Conservation (phyloP, 148 eudicot genomes). For the Amaranthus palmeri region DNA sequence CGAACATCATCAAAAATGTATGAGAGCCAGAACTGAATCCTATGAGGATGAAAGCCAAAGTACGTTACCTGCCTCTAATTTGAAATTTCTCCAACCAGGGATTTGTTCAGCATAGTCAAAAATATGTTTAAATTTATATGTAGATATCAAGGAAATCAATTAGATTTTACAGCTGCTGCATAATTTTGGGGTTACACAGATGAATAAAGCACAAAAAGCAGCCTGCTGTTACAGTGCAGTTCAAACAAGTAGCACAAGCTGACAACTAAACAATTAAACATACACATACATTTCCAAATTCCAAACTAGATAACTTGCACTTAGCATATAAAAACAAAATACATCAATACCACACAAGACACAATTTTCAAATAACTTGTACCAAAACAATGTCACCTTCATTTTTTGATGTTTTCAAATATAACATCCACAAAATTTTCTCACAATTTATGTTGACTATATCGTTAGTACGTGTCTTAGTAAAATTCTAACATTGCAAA, state of each 20-base stretch:
- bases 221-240: not conserved
- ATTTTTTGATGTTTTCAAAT: not conserved
- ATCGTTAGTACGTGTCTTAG: too few relatives aligned
- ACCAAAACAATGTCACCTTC: not conserved
- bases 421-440: not conserved
- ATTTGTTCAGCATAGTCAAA: conserved; percentile 6
- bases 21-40: conserved; percentile 1
- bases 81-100: not conserved
- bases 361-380: not conserved
- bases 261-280: conserved; percentile 1
- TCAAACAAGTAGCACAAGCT: conserved; percentile 4
- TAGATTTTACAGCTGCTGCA: conserved; percentile 12
- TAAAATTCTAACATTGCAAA: too few relatives aligned
- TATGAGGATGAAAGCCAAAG: conserved; percentile 14
- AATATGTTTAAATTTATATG: conserved; percentile 15
- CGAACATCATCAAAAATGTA: conserved; percentile 8
- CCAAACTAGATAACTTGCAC: not conserved
- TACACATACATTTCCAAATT: not conserved
- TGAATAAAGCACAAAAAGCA: conserved; percentile 13
- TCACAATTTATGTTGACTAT: too few relatives aligned
- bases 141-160: conserved; percentile 19
- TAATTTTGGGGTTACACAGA: conserved; percentile 5
- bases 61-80: conserved; percentile 14
- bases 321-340: not conserved
- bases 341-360: conserved; percentile 3